phyloP scores from a whole-genome alignment of 495 filamentous ascomycete species.

The Aspergillus steynii region DNA sequence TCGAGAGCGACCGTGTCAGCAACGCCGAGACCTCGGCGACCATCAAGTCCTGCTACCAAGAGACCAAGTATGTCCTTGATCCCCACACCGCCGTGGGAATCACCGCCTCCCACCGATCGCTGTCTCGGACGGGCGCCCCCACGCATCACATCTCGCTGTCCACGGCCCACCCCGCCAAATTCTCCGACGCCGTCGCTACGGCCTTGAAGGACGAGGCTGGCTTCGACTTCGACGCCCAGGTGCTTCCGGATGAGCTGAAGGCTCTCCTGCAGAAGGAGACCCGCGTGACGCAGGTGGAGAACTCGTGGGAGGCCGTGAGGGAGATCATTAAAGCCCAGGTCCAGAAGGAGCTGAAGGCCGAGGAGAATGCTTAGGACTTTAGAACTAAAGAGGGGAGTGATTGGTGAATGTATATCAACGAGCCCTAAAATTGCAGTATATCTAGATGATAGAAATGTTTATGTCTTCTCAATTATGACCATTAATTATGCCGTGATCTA shows the following conservation, averaged over 20 bases:
- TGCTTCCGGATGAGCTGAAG: slow-evolving; percentile 76
- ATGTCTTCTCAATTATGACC: no score
- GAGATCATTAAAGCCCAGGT: slow-evolving; percentile 42
- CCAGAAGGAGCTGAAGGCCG: slow-evolving; percentile 36
- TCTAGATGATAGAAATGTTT: no score
- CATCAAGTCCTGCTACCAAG: slow-evolving; percentile 64
- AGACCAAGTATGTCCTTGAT: slow-evolving; percentile 72
- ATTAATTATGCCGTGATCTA: no score
- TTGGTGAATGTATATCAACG: not conserved
- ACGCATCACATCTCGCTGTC: slow-evolving; percentile 75
- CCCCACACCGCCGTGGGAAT: slow-evolving; percentile 90
- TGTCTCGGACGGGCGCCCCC: slow-evolving; percentile 46
- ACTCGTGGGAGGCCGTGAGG: slow-evolving; percentile 38
- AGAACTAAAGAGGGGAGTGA: not conserved
- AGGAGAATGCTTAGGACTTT: not conserved
- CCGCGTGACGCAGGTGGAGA: slow-evolving; percentile 34
- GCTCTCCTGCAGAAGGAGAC: slow-evolving; percentile 65
- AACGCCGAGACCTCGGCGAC: slow-evolving; percentile 74
- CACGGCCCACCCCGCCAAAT: slow-evolving; percentile 95
- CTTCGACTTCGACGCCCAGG: slow-evolving; percentile 67
- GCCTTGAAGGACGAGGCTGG: slow-evolving; percentile 65
- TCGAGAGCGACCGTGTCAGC: slow-evolving; percentile 80
- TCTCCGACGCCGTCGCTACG: slow-evolving; percentile 72
- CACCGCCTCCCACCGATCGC: slow-evolving; percentile 65
- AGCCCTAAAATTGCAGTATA: not conserved